phyloP scores from a whole-genome alignment of 192 early-diverging fungal species.

The Haplosporangium gracile region DNA sequence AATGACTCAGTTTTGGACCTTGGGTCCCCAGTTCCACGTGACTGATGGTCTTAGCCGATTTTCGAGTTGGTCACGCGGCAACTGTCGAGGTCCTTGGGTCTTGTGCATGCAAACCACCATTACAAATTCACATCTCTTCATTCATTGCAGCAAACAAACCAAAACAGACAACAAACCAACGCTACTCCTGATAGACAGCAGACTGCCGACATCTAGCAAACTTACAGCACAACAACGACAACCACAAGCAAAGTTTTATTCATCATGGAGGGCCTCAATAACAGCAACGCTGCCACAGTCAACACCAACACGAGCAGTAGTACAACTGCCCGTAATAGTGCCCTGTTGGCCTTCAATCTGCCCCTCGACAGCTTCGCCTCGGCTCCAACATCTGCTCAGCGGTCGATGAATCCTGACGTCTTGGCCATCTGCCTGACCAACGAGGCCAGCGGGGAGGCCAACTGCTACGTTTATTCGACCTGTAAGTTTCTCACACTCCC shows the following conservation, averaged over 20 bases:
- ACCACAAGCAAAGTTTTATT: neutral
- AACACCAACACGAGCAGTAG: neutral
- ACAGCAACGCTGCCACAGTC: conserved; percentile 27
- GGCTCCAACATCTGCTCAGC: neutral
- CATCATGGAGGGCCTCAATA: conserved; percentile 55
- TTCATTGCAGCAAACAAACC: neutral
- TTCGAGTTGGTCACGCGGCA: neutral
- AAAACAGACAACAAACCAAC: conserved; percentile 2
- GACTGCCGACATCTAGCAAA: neutral
- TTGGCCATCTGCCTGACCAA: conserved; percentile 43
- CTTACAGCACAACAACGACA: neutral
- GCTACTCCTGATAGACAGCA: neutral
- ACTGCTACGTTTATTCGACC: conserved; percentile 52
- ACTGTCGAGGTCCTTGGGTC: neutral
- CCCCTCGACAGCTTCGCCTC: conserved; percentile 53
- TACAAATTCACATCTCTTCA: neutral
- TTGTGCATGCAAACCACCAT: neutral
- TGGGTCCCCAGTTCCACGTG: neutral
- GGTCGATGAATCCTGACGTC: conserved; percentile 1
- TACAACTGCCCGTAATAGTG: conserved; percentile 13
- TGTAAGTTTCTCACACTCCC: conserved; percentile 28
- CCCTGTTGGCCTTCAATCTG: conserved; percentile 32
- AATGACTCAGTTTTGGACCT: too few species aligned
- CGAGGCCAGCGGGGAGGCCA: conserved; percentile 32
- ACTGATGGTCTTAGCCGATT: neutral